Conservation (phyloP, 176 grass and related monocot genomes). For the sorghum (Sorghum bicolor) region Sorghum_bicolor_NCBIv3 NC_012870.2:77506501-77507000, state of each 20-base stretch:
- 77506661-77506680: slow-evolving; percentile 5
- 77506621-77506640: neutral
- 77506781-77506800: slow-evolving; percentile 99
- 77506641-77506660: slow-evolving; percentile 4
- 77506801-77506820: slow-evolving; percentile 39
- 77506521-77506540: neutral
- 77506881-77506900: slow-evolving; percentile 26
- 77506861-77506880: slow-evolving; percentile 18
- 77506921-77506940: neutral
- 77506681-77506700: slow-evolving; percentile 15
- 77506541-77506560: neutral
- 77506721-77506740: slow-evolving; percentile 90
- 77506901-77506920: neutral
- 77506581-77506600: neutral
- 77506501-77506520: neutral
- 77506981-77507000: slow-evolving; percentile 5
- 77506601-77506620: neutral
- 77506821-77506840: neutral
- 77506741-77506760: slow-evolving; percentile 96
- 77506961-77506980: neutral
- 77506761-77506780: slow-evolving; percentile 94
- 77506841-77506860: neutral
- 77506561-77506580: neutral
- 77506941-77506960: neutral
- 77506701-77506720: slow-evolving; percentile 36